These are phyloP conservation scores for Sambucus nigra DNA, from an alignment of 129 eudicot genomes.

Conservation along the genomic window DNA sequence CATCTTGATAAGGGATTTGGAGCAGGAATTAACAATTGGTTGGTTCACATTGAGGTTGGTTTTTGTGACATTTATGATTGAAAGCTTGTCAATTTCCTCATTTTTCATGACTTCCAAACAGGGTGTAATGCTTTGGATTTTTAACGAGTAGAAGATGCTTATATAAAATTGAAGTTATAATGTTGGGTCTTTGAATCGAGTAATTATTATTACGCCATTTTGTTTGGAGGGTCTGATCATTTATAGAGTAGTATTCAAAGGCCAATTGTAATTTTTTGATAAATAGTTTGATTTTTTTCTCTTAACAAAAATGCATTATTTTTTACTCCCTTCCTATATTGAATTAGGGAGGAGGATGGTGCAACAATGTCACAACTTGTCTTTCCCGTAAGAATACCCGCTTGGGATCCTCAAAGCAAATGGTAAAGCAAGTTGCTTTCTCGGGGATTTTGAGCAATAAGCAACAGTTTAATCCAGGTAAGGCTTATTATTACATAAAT, in stretches of 20 bases:
- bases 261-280: neutral
- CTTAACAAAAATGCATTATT: neutral
- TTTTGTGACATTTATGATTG: neutral
- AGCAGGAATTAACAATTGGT: slow-evolving; percentile 75
- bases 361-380: slow-evolving; percentile 72
- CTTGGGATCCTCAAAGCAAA: slow-evolving; percentile 69
- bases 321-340: neutral
- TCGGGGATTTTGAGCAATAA: slow-evolving; percentile 72
- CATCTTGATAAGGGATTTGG: slow-evolving; percentile 76
- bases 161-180: too few species aligned
- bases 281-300: neutral
- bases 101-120: neutral
- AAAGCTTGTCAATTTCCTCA: neutral
- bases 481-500: too few species aligned
- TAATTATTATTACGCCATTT: too few species aligned
- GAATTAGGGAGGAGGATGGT: slow-evolving; percentile 97
- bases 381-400: slow-evolving; percentile 44
- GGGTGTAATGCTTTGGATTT: neutral
- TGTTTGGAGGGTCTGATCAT: too few species aligned
- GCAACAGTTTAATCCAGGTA: slow-evolving; percentile 64
- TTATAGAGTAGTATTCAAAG: neutral
- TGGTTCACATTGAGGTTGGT: slow-evolving; percentile 81
- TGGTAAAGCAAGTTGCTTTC: slow-evolving; percentile 54
- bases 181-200: too few species aligned
- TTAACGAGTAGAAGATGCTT: neutral